Conservation (phyloP, 345 rosid genomes). For the Eucalyptus erythrocorys region DNA sequence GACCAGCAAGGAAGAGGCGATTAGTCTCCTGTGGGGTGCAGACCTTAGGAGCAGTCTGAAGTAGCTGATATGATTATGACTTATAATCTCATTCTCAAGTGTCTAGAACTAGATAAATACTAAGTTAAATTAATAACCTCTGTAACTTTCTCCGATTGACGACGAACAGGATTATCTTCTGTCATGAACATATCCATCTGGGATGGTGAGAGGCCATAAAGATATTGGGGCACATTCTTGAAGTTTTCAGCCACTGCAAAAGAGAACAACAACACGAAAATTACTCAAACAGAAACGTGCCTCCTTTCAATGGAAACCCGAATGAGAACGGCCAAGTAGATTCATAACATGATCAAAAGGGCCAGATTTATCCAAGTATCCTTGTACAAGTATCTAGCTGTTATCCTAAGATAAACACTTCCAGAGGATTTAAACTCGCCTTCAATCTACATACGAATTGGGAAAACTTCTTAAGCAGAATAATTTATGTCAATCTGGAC, state of each 20-base stretch:
- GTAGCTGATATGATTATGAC: neutral
- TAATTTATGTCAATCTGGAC: neutral
- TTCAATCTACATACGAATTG: neutral
- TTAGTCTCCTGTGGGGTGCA: neutral
- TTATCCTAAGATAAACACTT: neutral
- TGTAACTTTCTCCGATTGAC: conserved; percentile 55
- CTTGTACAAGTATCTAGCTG: neutral
- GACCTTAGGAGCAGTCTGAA: neutral
- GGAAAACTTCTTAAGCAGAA: neutral
- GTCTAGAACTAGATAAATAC: neutral
- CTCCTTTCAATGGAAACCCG: neutral
- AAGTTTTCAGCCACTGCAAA: conserved; percentile 69
- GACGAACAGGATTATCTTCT: conserved; percentile 54
- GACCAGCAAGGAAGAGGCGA: neutral
- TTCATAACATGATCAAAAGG: neutral
- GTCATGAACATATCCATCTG: conserved; percentile 95
- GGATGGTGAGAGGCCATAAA: conserved; percentile 75
- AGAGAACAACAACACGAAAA: neutral
- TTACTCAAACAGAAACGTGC: neutral
- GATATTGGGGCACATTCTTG: conserved; percentile 60
- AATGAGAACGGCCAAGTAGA: neutral
- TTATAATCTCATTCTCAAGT: neutral
- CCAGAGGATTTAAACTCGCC: neutral
- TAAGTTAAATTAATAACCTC: conserved; percentile 28
- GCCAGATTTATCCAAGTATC: neutral